A percentile compares a stretch with the other conserved stretches of the same genome.
Evolutionary conservation across 331 rosid species (phyloP).

Genomic region (Cydonia oblonga): DNA sequence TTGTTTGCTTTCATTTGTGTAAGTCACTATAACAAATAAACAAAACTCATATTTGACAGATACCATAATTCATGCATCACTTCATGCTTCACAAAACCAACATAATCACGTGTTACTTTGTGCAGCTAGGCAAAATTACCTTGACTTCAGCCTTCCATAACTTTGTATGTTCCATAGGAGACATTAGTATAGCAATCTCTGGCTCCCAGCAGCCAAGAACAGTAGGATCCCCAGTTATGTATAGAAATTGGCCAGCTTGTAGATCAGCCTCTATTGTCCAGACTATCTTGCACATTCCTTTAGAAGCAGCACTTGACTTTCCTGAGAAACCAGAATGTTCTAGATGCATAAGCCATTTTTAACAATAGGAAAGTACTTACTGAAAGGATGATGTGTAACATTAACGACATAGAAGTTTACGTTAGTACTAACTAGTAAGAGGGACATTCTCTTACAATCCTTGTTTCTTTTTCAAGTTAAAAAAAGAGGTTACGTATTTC

Average conservation of each 20-base stretch:
- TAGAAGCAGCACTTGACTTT: conserved; percentile 27
- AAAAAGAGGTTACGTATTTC: not conserved
- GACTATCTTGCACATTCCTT: conserved; percentile 46
- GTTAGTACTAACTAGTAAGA: not conserved
- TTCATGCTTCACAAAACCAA: not conserved
- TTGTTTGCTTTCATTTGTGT: not conserved
- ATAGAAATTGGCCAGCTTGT: conserved; percentile 66
- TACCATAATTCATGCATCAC: not conserved
- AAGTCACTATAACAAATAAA: not conserved
- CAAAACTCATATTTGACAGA: not conserved
- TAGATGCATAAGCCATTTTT: conserved; percentile 38
- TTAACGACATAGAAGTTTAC: not conserved
- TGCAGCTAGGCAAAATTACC: conserved; percentile 31
- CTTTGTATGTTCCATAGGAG: conserved; percentile 53
- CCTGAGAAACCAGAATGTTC: conserved; percentile 38
- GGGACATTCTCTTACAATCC: not conserved
- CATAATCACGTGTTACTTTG: not conserved
- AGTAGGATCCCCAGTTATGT: conserved; percentile 71
- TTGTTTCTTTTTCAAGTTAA: not conserved
- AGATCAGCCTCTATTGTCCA: conserved; percentile 82
- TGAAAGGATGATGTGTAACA: conserved; percentile 2
- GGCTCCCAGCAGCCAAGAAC: conserved; percentile 89
- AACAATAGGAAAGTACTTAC: not conserved
- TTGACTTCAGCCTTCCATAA: conserved; percentile 75
- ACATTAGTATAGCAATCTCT: conserved; percentile 61